Evolutionary conservation across 495 filamentous ascomycete species (phyloP).

Genomic region (Lophiostoma macrostomum): DNA sequence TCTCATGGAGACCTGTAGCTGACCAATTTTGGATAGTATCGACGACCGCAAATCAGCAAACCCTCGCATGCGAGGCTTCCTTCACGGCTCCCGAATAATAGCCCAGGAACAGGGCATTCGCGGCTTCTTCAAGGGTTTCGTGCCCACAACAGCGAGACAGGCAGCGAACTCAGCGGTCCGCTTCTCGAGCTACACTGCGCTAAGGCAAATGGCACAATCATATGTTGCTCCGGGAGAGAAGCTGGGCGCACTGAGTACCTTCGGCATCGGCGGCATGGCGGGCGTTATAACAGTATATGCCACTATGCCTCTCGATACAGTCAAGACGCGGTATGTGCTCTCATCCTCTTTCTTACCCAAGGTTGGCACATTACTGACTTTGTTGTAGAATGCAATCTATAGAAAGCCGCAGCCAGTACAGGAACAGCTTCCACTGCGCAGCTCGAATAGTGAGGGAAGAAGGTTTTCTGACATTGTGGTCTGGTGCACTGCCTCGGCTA

Average conservation of each 20-base stretch:
- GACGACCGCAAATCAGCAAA: constrained; percentile 89
- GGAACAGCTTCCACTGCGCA: constrained; percentile 85
- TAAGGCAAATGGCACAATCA: constrained; percentile 86
- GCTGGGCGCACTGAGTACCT: constrained; percentile 82
- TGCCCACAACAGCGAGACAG: constrained; percentile 90
- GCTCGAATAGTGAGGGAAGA: constrained; percentile 82
- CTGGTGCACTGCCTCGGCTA: constrained; percentile 81
- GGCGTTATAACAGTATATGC: constrained; percentile 89
- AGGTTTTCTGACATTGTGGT: constrained; percentile 88
- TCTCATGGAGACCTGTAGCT: neutral
- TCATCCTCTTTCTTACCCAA: neutral
- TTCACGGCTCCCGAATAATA: constrained; percentile 86
- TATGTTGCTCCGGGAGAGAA: constrained; percentile 95
- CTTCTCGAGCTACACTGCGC: constrained; percentile 83
- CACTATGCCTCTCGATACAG: constrained; percentile 88
- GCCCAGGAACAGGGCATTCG: constrained; percentile 79
- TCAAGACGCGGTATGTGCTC: constrained; percentile 72
- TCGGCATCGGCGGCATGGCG: constrained; percentile 84
- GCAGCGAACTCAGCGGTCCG: constrained; percentile 89
- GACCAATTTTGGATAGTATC: constrained; percentile 47
- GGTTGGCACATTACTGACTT: no score
- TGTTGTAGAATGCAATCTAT: constrained; percentile 84
- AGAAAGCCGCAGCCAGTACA: constrained; percentile 77
- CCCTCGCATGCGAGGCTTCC: constrained; percentile 85
- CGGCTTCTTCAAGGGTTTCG: constrained; percentile 95